phyloP scores from a whole-genome alignment of 768 basidiomycete species.

The Hericium coralloides region DNA sequence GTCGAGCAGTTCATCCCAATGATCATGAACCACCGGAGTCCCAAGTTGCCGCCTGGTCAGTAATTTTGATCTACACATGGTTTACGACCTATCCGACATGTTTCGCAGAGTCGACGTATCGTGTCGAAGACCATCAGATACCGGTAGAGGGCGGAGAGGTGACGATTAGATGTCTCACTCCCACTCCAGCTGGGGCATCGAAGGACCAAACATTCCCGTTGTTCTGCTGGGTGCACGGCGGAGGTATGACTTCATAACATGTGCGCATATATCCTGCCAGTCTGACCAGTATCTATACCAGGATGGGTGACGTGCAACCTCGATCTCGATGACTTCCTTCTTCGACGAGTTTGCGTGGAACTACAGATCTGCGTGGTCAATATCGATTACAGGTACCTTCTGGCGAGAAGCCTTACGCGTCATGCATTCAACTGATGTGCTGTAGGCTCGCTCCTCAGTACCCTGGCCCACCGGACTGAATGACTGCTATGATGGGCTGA shows the following conservation, averaged over 20 bases:
- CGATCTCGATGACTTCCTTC: conserved; percentile 3
- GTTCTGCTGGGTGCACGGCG: background rate
- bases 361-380: conserved; percentile 8
- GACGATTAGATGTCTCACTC: background rate
- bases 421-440: background rate
- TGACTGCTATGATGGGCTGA: background rate
- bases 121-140: conserved; percentile 1
- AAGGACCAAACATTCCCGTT: background rate
- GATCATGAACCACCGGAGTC: background rate
- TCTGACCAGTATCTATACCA: background rate
- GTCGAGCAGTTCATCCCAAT: background rate
- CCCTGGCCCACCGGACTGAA: too few relatives aligned
- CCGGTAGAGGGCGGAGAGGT: conserved; percentile 3
- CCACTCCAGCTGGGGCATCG: background rate
- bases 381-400: conserved; percentile 7
- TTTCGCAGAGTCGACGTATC: conserved; percentile 1
- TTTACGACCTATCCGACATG: background rate
- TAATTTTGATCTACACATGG: background rate
- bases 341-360: background rate
- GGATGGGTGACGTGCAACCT: conserved; percentile 12
- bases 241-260: background rate
- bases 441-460: background rate
- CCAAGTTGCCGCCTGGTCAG: background rate
- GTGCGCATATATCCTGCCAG: background rate
- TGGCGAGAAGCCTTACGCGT: background rate